phyloP scores from a whole-genome alignment of 257 asterid species.

The Ophiorrhiza pumila region DNA sequence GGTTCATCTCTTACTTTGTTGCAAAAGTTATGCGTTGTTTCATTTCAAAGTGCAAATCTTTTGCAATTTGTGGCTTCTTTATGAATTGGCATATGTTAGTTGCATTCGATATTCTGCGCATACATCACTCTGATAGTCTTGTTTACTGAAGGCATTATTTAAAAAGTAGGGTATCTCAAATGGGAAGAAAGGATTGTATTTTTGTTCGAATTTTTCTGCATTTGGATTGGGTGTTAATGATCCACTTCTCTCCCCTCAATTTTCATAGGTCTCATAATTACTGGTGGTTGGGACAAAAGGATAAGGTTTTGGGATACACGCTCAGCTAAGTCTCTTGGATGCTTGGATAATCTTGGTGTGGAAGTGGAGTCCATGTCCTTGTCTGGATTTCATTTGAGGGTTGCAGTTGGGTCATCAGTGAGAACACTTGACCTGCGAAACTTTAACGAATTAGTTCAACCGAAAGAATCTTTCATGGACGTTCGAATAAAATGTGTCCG shows the following conservation, averaged over 20 bases:
- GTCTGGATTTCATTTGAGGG: constrained; percentile 55
- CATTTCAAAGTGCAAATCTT: neutral
- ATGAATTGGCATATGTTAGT: neutral
- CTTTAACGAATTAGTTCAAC: constrained; percentile 34
- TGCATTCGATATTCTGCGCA: no score
- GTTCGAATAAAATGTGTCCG: constrained; percentile 66
- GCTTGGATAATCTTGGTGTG: constrained; percentile 39
- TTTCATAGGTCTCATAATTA: constrained; percentile 57
- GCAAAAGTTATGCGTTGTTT: neutral
- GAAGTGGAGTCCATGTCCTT: constrained; percentile 76
- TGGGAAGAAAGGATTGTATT: neutral
- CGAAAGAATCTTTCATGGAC: constrained; percentile 40
- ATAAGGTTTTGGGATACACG: constrained; percentile 83
- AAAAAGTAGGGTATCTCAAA: neutral
- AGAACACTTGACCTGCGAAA: constrained; percentile 63
- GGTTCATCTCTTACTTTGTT: neutral
- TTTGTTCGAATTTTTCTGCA: neutral
- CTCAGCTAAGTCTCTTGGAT: constrained; percentile 34
- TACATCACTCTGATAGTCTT: no score
- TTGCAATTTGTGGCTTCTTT: neutral
- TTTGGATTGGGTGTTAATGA: neutral
- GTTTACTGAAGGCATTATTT: no score
- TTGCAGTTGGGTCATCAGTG: constrained; percentile 65
- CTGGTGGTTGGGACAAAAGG: constrained; percentile 79
- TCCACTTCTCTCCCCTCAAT: neutral